A percentile compares a stretch with the other conserved stretches of the same genome.
Conservation (phyloP, 2,329 filamentous ascomycete species). For the Penicillium brasilianum region DNA sequence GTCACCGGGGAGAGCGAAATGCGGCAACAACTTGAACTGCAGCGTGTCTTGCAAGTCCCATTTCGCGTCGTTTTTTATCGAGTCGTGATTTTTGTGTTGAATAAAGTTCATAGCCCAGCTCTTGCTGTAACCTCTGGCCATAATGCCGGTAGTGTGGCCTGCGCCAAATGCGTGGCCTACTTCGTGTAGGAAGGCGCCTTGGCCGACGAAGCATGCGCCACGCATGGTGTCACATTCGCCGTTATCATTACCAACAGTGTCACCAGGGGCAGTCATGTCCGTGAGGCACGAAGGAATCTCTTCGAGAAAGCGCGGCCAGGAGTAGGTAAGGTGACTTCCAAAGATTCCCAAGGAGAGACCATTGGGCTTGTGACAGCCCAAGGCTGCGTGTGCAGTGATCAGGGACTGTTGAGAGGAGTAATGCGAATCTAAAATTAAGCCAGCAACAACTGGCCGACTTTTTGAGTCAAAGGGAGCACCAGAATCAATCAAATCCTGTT, state of each 20-base stretch:
- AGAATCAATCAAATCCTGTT: slow-evolving; percentile 14
- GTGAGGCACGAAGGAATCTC: slow-evolving; percentile 31
- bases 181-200: slow-evolving; percentile 45
- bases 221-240: slow-evolving; percentile 51
- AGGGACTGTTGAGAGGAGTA: slow-evolving; percentile 24
- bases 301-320: slow-evolving; percentile 32
- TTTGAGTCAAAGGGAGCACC: slow-evolving; percentile 24
- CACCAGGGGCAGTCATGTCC: slow-evolving; percentile 45
- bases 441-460: slow-evolving; percentile 26
- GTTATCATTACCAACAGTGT: slow-evolving; percentile 50
- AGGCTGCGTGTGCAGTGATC: slow-evolving; percentile 29
- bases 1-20: slow-evolving; percentile 35
- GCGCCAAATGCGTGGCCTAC: slow-evolving; percentile 47
- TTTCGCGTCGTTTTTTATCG: slow-evolving; percentile 31
- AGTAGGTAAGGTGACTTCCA: slow-evolving; percentile 31
- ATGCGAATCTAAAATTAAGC: slow-evolving; percentile 28
- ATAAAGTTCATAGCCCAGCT: slow-evolving; percentile 54
- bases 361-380: slow-evolving; percentile 26
- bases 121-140: slow-evolving; percentile 48
- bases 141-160: slow-evolving; percentile 39
- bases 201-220: slow-evolving; percentile 52
- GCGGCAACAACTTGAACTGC: slow-evolving; percentile 26
- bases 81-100: slow-evolving; percentile 23
- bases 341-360: slow-evolving; percentile 31
- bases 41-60: slow-evolving; percentile 41